Percentiles rank a stretch among this genome's conserved stretches.
Evolutionary conservation across 1,284 basidiomycete genomes (phyloP).

Genomic region (Puccinia triticina): DNA sequence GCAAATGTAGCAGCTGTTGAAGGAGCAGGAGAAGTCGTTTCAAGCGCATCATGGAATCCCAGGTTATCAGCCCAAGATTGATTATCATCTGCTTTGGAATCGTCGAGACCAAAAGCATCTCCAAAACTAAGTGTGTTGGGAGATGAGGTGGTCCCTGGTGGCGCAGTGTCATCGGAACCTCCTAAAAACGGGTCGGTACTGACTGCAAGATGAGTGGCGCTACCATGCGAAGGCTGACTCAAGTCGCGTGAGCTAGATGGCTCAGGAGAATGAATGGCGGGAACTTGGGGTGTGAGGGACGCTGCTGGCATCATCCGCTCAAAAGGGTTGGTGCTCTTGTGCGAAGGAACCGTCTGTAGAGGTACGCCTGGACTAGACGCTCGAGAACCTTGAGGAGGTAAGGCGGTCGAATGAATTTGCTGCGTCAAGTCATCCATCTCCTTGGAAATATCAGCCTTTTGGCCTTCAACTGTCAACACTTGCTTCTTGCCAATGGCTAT

Average conservation of each 20-base stretch:
- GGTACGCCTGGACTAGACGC: conserved; percentile 44
- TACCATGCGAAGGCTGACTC: not conserved
- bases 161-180: not conserved
- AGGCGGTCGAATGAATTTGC: conserved; percentile 45
- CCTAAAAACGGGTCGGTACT: conserved; percentile 12
- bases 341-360: conserved; percentile 18
- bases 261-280: not conserved
- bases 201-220: not conserved
- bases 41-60: conserved; percentile 17
- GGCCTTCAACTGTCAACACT: conserved; percentile 78
- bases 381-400: not conserved
- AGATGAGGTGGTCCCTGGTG: not conserved
- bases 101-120: conserved; percentile 25
- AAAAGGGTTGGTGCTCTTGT: conserved; percentile 48
- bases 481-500: conserved; percentile 95
- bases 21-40: conserved; percentile 6
- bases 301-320: conserved; percentile 34
- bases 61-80: not conserved
- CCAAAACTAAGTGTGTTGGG: conserved; percentile 19
- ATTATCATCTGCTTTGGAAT: conserved; percentile 1
- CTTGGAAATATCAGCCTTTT: conserved; percentile 71
- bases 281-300: not conserved
- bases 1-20: not conserved
- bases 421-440: conserved; percentile 63
- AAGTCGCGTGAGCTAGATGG: not conserved